Percentiles rank a stretch among this genome's conserved stretches.
These are phyloP conservation scores for Microbotryomycetes sp. DNA, from an alignment of 1,284 basidiomycete species.

Conservation along the genomic window DNA sequence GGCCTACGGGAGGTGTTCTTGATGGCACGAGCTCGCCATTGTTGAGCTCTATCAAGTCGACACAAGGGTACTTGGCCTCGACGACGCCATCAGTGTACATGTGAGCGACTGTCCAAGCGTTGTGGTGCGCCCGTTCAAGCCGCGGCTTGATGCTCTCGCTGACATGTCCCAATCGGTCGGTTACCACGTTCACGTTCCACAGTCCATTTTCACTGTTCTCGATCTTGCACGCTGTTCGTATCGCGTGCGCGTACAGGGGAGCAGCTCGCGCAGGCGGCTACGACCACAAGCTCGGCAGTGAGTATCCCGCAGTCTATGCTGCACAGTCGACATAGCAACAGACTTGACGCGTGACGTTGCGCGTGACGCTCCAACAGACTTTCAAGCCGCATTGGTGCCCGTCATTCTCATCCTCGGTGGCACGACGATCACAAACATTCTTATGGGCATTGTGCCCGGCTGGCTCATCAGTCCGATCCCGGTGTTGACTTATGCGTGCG, in stretches of 20 bases:
- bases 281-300: conserved; percentile 25
- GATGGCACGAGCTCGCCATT: conserved; percentile 3
- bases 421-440: conserved; percentile 22
- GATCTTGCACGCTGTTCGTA: conserved; percentile 22
- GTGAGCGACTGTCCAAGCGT: neutral
- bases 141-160: neutral
- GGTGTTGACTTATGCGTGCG: conserved; percentile 29
- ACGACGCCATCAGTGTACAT: neutral
- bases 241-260: conserved; percentile 30
- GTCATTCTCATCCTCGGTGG: conserved; percentile 32
- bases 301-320: neutral
- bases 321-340: neutral
- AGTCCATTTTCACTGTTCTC: conserved; percentile 32
- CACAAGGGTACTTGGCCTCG: neutral
- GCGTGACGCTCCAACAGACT: conserved; percentile 8
- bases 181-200: no score
- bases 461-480: conserved; percentile 32
- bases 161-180: no score
- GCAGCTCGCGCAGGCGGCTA: conserved; percentile 23
- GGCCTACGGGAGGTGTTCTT: neutral
- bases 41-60: neutral
- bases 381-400: conserved; percentile 31
- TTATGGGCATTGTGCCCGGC: conserved; percentile 28
- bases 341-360: no score
- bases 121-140: neutral